phyloP scores from a whole-genome alignment of 2,329 filamentous ascomycete genomes.

The Trichoderma afroharzianum region DNA sequence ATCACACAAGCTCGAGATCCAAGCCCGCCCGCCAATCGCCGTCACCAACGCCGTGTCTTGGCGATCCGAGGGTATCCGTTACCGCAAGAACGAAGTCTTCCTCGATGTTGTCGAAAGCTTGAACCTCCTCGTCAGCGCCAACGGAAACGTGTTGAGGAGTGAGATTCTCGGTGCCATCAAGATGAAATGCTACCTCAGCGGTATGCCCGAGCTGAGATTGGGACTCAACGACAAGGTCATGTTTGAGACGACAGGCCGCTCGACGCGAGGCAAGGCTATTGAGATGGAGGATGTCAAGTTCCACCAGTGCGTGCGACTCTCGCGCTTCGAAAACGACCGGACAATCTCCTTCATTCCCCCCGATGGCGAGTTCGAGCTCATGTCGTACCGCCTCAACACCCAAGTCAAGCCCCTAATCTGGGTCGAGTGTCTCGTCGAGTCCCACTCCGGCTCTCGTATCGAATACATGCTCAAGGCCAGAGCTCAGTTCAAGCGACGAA shows the following conservation, averaged over 20 bases:
- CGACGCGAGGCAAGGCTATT: constrained; percentile 91
- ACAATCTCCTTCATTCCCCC: constrained; percentile 99
- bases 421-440: constrained; percentile 97
- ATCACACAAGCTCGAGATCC: constrained; percentile 96
- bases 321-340: constrained; percentile 95
- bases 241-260: constrained; percentile 96
- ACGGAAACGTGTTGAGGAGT: constrained; percentile 90
- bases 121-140: constrained; percentile 90
- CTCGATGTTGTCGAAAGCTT: constrained; percentile 95
- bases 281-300: constrained; percentile 99
- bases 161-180: constrained; percentile 97
- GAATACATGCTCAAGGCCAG: constrained; percentile 99
- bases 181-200: constrained; percentile 99
- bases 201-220: constrained; percentile 93
- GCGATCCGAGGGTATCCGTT: constrained; percentile 95
- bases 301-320: constrained; percentile 94
- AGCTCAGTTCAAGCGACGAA: constrained; percentile 96
- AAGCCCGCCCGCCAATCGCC: constrained; percentile 92
- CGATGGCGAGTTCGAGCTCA: constrained; percentile 97
- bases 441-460: constrained; percentile 89
- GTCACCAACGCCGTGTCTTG: constrained; percentile 98
- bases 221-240: constrained; percentile 99
- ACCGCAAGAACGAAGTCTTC: constrained; percentile 99
- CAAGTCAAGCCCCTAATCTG: constrained; percentile 98
- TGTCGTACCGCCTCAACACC: constrained; percentile 98